Evolutionary conservation across 2,329 filamentous ascomycete species (phyloP).

Genomic region (Arthrobotrys entomopaga): DNA sequence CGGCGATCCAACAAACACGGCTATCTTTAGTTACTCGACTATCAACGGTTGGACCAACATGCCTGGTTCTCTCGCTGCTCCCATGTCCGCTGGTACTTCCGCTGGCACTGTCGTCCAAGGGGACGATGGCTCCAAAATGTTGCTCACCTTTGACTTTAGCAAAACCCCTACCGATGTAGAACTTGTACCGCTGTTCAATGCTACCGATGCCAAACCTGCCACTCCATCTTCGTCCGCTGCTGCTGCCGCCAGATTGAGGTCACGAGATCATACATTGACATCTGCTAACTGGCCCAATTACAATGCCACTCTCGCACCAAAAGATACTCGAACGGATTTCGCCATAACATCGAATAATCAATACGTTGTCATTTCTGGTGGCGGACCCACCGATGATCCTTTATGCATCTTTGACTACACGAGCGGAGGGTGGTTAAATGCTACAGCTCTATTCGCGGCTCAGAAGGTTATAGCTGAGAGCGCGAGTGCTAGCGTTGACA

Average conservation of each 20-base stretch:
- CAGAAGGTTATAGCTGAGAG: constrained; percentile 27
- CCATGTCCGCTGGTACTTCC: constrained; percentile 31
- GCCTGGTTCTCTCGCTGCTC: constrained; percentile 22
- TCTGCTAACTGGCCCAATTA: constrained; percentile 58
- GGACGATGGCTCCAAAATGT: constrained; percentile 58
- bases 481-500: constrained; percentile 17
- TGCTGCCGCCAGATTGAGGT: constrained; percentile 22
- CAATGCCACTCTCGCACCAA: constrained; percentile 56
- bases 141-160: constrained; percentile 59
- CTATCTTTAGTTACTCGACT: constrained; percentile 56
- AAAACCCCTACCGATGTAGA: constrained; percentile 47
- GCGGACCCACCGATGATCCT: constrained; percentile 54
- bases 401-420: constrained; percentile 56
- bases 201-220: constrained; percentile 12
- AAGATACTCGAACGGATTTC: constrained; percentile 53
- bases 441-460: constrained; percentile 52
- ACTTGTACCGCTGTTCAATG: constrained; percentile 46
- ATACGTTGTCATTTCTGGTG: constrained; percentile 57
- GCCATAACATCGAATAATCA: constrained; percentile 57
- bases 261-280: constrained; percentile 49
- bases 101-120: constrained; percentile 56
- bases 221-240: constrained; percentile 26
- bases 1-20: constrained; percentile 56
- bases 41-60: constrained; percentile 56
- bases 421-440: constrained; percentile 56